Base-by-base conservation (phyloP, 2,329 filamentous ascomycete genomes). In the Hypoxylon sp. region DNA sequence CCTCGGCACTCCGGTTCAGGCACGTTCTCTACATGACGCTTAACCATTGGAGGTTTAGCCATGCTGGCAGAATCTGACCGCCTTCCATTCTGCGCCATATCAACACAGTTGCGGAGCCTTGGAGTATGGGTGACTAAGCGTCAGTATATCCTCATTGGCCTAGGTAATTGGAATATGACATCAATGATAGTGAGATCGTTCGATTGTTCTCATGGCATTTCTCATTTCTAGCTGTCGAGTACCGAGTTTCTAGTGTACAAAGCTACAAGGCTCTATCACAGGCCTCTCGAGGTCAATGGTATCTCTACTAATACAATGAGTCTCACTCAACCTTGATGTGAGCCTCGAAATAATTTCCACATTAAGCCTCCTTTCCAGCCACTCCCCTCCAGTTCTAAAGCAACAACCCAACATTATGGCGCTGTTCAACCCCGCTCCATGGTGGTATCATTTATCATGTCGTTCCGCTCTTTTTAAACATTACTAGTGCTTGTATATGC, bases 1-100 rank as follows among this genome's bases (percentile, higher is more conserved):
- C 72, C 72, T 74, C 72, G 72, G 72, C 71, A 69, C 71, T 67
- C 71, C 71, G 69, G 72, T 62, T 74, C 58, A 57, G 64, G 48
- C 22, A 51, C 35, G 46, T 50, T 44, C 40, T 27, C 31, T 48
- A 20, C 25, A 46, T 50, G 44, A 42, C 53, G 22, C 37, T 58
- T 54, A 37, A 1, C 68, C 54, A 54, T 56, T 59, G 31, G 14
- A 17, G 54, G 51, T 60, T 65, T 63, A 68, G 61, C 42, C 59
- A 58, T 2, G 59, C 56, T 33, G 54, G 40, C 57, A 68, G 37
- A 65, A 56, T 40, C 30, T 57, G 35, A 61, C 61, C 49, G 44
- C 37, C 60, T 30, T 57, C 40, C 11, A 44, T 22, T 50, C 22
- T 50, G 22, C 46, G 8, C 46, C 13, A 14, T 8, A 30, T 49